Evolutionary conservation across 148 eudicot species (phyloP), one percentile per base, ranked within the genome.

Genomic region (Fallopia convolvulus): DNA sequence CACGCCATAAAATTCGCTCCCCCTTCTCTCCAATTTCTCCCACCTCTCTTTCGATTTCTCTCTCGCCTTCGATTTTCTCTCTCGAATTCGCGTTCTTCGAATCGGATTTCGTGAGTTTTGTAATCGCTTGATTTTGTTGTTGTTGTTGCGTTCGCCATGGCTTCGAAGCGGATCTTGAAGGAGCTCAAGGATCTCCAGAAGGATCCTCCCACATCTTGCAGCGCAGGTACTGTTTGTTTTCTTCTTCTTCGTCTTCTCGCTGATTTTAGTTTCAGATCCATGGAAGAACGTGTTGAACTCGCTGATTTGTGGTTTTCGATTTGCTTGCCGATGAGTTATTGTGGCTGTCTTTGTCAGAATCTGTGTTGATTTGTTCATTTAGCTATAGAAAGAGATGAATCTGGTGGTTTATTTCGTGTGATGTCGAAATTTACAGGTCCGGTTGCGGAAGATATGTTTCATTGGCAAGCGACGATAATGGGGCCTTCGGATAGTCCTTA

Each of bases 111-210:
- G 30, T 26, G 30, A 26, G 30, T 26, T 26, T 26, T 26, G 30
- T 26, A 26, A 26, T 26, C 30, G 30, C 30, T 48, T 33, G 72
- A 70, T 75, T 78, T 49, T 32, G 0, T 30, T 65, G 30, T 68
- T 1, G 41, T 50, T 11, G 4, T 0, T 66, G 18, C 41, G 8
- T 21, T 8, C 23, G 68, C 32, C 20, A 90, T 90, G 93, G 93
- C 93, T 79, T 90, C 93, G 58, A 88, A 90, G 74, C 88, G 91
- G 75, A 90, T 90, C 84, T 80, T 84, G 84, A 90, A 90, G 90
- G 93, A 90, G 89, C 93, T 90, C 73, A 90, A 90, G 83, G 93
- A 90, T 88, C 91, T 90, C 72, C 93, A 90, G 85, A 90, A 88
- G 78, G 93, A 90, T 81, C 93, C 93, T 66, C 91, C 93, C 2